Evolutionary conservation across 495 filamentous ascomycete genomes (phyloP).

Genomic region (Penicillium cataractarum): DNA sequence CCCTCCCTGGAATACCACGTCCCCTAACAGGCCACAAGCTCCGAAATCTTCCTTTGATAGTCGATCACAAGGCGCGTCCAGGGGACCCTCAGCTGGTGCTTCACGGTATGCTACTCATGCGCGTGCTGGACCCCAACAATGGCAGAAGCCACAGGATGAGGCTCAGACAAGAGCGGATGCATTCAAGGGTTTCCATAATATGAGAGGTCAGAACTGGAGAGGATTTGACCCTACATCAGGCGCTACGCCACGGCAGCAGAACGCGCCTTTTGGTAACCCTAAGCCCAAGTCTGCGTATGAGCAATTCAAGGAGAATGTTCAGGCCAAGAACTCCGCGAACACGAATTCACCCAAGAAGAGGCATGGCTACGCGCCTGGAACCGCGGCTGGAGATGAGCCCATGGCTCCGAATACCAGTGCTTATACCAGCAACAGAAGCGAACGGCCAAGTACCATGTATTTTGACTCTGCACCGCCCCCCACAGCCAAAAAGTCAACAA

Average conservation of each 20-base stretch:
- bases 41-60: slow-evolving; percentile 32
- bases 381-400: slow-evolving; percentile 59
- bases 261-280: slow-evolving; percentile 35
- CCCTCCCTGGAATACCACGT: background rate
- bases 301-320: slow-evolving; percentile 40
- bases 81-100: slow-evolving; percentile 55
- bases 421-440: slow-evolving; percentile 49
- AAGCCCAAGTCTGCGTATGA: slow-evolving; percentile 52
- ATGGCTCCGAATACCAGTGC: slow-evolving; percentile 56
- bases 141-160: slow-evolving; percentile 52
- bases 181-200: slow-evolving; percentile 71
- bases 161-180: slow-evolving; percentile 59
- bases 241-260: slow-evolving; percentile 38
- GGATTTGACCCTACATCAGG: slow-evolving; percentile 42
- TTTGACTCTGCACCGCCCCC: slow-evolving; percentile 42
- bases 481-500: slow-evolving; percentile 45
- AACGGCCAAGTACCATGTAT: slow-evolving; percentile 40
- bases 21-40: background rate
- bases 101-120: slow-evolving; percentile 58
- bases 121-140: slow-evolving; percentile 45
- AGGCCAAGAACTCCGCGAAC: slow-evolving; percentile 37
- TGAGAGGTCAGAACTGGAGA: slow-evolving; percentile 55
- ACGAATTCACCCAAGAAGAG: slow-evolving; percentile 47
- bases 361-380: slow-evolving; percentile 57
- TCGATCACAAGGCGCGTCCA: slow-evolving; percentile 38